Conservation (phyloP, 2,329 filamentous ascomycete species). For the Aspergillus brasiliensis region DNA sequence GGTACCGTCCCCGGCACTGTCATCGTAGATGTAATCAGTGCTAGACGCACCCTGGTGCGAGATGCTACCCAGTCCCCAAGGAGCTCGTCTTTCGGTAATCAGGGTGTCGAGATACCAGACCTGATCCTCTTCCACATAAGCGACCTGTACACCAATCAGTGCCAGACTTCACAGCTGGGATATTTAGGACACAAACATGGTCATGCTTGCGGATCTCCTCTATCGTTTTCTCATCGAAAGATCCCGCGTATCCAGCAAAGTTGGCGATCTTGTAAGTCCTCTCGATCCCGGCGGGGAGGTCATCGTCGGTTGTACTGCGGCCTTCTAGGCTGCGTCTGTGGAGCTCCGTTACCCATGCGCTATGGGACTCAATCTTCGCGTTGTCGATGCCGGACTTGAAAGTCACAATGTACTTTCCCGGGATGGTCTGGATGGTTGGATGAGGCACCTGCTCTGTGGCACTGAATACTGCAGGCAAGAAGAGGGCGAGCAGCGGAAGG, state of each 20-base stretch:
- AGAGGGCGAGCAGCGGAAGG: slow-evolving; percentile 25
- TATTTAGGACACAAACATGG: slow-evolving; percentile 29
- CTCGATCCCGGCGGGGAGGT: slow-evolving; percentile 38
- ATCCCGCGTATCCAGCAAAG: slow-evolving; percentile 48
- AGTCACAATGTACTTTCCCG: slow-evolving; percentile 29
- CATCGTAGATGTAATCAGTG: slow-evolving; percentile 40
- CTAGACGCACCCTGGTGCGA: slow-evolving; percentile 27
- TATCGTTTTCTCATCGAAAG: slow-evolving; percentile 49
- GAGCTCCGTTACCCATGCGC: slow-evolving; percentile 23
- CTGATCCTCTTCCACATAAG: slow-evolving; percentile 28
- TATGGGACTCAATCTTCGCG: slow-evolving; percentile 23
- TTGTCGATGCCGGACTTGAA: slow-evolving; percentile 23
- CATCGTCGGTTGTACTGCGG: slow-evolving; percentile 9
- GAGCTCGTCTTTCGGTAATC: slow-evolving; percentile 28
- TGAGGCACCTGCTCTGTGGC: slow-evolving; percentile 18
- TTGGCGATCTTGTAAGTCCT: slow-evolving; percentile 46
- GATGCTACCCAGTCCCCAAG: slow-evolving; percentile 41
- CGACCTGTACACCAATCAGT: slow-evolving; percentile 24
- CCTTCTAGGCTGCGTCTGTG: slow-evolving; percentile 24
- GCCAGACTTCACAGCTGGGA: slow-evolving; percentile 1
- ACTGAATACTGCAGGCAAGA: slow-evolving; percentile 26
- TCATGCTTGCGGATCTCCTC: slow-evolving; percentile 41
- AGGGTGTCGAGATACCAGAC: slow-evolving; percentile 23
- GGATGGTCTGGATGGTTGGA: slow-evolving; percentile 16
- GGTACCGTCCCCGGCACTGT: slow-evolving; percentile 36